A percentile compares a stretch with the other conserved stretches of the same genome.
These are phyloP conservation scores for Chlorophyllum brunneum DNA, from an alignment of 768 basidiomycete genomes.

Conservation along the genomic window DNA sequence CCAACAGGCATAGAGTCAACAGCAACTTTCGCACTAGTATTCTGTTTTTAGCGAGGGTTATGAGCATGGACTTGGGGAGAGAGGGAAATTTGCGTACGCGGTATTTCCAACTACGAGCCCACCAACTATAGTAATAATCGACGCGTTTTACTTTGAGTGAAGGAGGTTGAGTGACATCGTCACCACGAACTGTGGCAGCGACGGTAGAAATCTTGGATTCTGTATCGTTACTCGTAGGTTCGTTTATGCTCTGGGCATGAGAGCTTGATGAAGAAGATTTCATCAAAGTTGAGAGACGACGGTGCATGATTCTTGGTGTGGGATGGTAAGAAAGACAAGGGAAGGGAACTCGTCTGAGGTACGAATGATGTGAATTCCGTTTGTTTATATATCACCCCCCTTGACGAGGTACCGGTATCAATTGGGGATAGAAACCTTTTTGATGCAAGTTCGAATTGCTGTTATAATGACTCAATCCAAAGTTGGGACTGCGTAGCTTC, in stretches of 20 bases:
- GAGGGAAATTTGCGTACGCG: constrained; percentile 25
- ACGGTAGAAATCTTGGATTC: constrained; percentile 32
- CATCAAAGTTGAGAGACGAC: constrained; percentile 21
- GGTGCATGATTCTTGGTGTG: constrained; percentile 27
- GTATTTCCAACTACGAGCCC: constrained; percentile 58
- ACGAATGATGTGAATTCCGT: neutral
- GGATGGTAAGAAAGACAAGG: too few species aligned
- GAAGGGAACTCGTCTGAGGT: too few species aligned
- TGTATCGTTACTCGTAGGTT: constrained; percentile 27
- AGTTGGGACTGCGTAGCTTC: too few species aligned
- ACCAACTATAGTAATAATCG: constrained; percentile 55
- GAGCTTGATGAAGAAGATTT: constrained; percentile 16
- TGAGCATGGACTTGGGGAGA: neutral
- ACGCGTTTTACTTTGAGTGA: constrained; percentile 58
- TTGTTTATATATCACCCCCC: neutral
- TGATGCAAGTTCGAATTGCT: too few species aligned
- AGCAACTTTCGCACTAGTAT: constrained; percentile 49
- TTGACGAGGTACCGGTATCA: too few species aligned
- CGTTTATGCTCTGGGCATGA: constrained; percentile 12
- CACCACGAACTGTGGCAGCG: constrained; percentile 19
- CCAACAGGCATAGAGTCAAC: constrained; percentile 43
- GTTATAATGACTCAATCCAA: too few species aligned
- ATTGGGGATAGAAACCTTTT: too few species aligned
- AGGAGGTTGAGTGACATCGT: constrained; percentile 31
- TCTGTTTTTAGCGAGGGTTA: constrained; percentile 26